Evolutionary conservation across 768 basidiomycete genomes (phyloP).

Genomic region (Sporobolomyces phaffii): DNA sequence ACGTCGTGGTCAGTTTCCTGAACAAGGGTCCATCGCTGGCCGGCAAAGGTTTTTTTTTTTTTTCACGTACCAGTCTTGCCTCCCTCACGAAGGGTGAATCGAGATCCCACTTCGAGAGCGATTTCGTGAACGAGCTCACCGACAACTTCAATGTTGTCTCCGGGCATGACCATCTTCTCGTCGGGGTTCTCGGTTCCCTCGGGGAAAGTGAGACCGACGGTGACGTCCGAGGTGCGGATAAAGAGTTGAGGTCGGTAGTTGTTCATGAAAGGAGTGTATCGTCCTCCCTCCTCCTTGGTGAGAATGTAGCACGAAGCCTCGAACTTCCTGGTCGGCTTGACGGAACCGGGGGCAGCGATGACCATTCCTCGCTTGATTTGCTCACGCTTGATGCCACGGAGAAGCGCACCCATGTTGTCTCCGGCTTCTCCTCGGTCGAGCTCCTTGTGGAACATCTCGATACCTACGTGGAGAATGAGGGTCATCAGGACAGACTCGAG

Average conservation of each 20-base stretch:
- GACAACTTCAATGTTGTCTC: conserved; percentile 88
- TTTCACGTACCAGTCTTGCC: conserved; percentile 86
- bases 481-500: neutral
- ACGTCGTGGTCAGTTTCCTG: too few species aligned
- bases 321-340: conserved; percentile 93
- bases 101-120: conserved; percentile 23
- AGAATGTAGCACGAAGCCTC: conserved; percentile 83
- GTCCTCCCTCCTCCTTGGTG: conserved; percentile 71
- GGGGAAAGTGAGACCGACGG: conserved; percentile 76
- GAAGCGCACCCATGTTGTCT: conserved; percentile 96
- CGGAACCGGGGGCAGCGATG: conserved; percentile 76
- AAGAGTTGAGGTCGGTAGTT: conserved; percentile 91
- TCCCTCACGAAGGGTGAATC: conserved; percentile 50
- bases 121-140: conserved; percentile 64
- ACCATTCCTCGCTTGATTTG: conserved; percentile 91
- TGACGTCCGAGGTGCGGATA: conserved; percentile 91
- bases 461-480: neutral
- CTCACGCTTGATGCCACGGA: conserved; percentile 95
- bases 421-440: conserved; percentile 95
- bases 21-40: too few species aligned
- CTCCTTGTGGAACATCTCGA: conserved; percentile 99
- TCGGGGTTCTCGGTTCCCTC: conserved; percentile 64
- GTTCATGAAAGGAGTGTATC: conserved; percentile 66
- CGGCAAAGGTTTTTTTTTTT: too few species aligned
- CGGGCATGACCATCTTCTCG: conserved; percentile 74